Evolutionary conservation across 345 rosid genomes (phyloP), one percentile per base, ranked within the genome.

Genomic region (Limnanthes douglasii): DNA sequence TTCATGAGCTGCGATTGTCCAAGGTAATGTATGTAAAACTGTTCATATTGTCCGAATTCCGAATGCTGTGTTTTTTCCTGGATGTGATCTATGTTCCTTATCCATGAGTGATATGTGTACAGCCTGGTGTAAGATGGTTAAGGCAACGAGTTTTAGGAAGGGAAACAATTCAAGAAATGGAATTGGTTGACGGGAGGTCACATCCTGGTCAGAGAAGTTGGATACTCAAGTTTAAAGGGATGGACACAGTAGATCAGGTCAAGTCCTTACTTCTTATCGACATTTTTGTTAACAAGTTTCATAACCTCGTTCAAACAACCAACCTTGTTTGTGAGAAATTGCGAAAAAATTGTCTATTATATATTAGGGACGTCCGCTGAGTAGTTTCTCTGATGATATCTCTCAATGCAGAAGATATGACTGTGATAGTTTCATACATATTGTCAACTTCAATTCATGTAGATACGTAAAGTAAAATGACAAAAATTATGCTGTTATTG

Each of bases 51-150:
- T n/a, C n/a, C n/a, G n/a, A n/a, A n/a, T n/a, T n/a, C n/a, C n/a
- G n/a, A n/a, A n/a, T n/a, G n/a, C n/a, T 15, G 9, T 28, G 7
- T 22, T 13, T 2, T 31, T 45, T 5, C 13, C 9, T n/a, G 9
- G 6, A 22, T 9, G 30, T 30, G 21, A 35, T 39, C 3, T 20
- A 5, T 22, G 8, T 9, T 40, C 15, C 15, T 13, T 18, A 5
- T 34, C 31, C 31, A 10, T 21, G 36, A 25, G 11, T 46, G 20
- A 33, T 31, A 24, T 21, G 15, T 21, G 38, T 48, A 30, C 60
- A 86, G 97, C 73, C 88, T 43, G 95, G 97, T 43, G 71, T 42
- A 65, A 73, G 97, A 72, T 86, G 97, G 95, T 43, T 86, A 43
- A 73, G 61, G 61, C 82, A 69, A 60, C 70, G 47, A 36, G 53